Percentiles rank a stretch among this genome's conserved stretches.
phyloP scores from a whole-genome alignment of 139 green algal genomes.

The Coelastrella sp. region DNA sequence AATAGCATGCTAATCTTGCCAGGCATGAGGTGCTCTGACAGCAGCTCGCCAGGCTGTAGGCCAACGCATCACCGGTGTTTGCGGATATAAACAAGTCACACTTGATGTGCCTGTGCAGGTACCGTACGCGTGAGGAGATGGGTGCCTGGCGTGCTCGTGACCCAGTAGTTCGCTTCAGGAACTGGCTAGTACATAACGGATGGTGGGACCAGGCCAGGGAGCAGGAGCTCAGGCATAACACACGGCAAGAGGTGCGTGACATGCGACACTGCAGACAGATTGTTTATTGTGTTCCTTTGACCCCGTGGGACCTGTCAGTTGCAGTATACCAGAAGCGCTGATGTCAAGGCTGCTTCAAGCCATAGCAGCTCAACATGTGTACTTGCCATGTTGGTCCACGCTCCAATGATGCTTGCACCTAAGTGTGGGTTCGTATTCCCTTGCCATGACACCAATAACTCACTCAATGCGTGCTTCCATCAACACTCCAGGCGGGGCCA shows the following conservation, averaged over 20 bases:
- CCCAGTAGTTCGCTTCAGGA: conserved; percentile 84
- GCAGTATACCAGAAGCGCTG: too few relatives aligned
- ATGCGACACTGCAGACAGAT: neutral
- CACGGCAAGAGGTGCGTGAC: conserved; percentile 60
- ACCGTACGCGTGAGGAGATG: conserved; percentile 87
- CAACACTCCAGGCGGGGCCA: too few relatives aligned
- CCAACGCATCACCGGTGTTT: neutral
- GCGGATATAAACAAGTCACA: neutral
- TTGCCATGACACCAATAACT: too few relatives aligned
- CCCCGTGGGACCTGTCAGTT: too few relatives aligned
- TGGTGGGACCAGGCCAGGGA: conserved; percentile 83
- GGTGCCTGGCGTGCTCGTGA: conserved; percentile 82
- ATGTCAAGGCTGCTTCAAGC: too few relatives aligned
- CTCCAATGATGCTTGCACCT: too few relatives aligned
- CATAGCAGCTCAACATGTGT: too few relatives aligned
- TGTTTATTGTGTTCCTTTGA: too few relatives aligned
- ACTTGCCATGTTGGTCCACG: too few relatives aligned
- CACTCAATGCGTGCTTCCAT: too few relatives aligned
- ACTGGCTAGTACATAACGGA: conserved; percentile 69
- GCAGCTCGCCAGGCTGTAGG: neutral
- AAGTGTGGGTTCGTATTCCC: too few relatives aligned
- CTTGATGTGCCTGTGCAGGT: conserved; percentile 62
- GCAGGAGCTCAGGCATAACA: conserved; percentile 53
- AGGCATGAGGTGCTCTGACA: neutral
- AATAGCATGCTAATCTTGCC: neutral